Evolutionary conservation across 805 yeast genomes (phyloP), one percentile per base, ranked within the genome.

Genomic region (Cyberlindnera subsufficiens): DNA sequence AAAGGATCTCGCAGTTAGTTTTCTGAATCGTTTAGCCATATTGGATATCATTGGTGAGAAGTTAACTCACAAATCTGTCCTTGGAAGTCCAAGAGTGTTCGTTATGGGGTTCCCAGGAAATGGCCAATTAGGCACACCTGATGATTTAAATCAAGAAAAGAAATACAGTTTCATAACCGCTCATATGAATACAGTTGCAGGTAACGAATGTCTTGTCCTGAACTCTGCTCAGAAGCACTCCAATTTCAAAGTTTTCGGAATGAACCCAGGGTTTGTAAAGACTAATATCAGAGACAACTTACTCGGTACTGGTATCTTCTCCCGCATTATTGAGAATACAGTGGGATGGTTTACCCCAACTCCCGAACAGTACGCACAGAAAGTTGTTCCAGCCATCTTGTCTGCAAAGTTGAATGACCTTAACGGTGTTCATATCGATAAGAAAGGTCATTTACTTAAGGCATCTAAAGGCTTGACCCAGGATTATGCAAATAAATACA

Each of bases 101-200:
- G 29, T 62, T 3, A 64, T 66, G 67, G 74, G 67, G 4, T 67
- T 45, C 40, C 72, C 74, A 3, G 74, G 74, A 5, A 48, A 51
- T 13, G 54, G 52, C 15, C 43, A 60, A 35, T 10, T 59, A 32
- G 73, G 72, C 9, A 45, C 53, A 8, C 51, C 58, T 25, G 62
- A 62, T 11, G 68, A 68, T 47, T 43, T 67, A 39, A 68, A 68
- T 40, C 56, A 59, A 13, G 68, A 64, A 13, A 44, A 51, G 17
- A 42, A 39, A 1, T 68, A 68, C 49, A 51, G 54, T 9, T 53
- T 54, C 10, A 32, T 46, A 30, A 42, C 39, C 7, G 60, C 69
- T 3, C 73, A 68, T 43, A 58, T 61, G 65, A 66, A 55, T 39
- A 68, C 72, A 0, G 71, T 68, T n/a, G 72, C 72, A 3, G 70